phyloP scores from a whole-genome alignment of 2,329 filamentous ascomycete species.

The Fusarium miscanthi region DNA sequence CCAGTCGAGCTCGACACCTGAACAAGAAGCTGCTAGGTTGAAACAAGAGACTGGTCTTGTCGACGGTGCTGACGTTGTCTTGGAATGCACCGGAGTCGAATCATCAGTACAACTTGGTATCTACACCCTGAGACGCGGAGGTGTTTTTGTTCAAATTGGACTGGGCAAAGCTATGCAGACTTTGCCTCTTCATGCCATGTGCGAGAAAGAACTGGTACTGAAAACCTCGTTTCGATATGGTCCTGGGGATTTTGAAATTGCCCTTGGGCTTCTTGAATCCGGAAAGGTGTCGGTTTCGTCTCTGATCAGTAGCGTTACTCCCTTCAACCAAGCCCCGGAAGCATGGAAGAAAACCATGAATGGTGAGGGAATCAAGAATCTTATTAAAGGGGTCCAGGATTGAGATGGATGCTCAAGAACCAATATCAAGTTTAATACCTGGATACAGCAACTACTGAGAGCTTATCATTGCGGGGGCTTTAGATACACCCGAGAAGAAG shows the following conservation, averaged over 20 bases:
- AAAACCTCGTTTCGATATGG: slow-evolving; percentile 91
- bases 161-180: slow-evolving; percentile 32
- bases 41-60: slow-evolving; percentile 56
- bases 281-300: slow-evolving; percentile 82
- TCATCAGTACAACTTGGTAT: slow-evolving; percentile 27
- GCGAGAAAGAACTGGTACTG: slow-evolving; percentile 85
- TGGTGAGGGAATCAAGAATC: slow-evolving; percentile 78
- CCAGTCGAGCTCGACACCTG: background rate
- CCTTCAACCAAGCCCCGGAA: slow-evolving; percentile 72
- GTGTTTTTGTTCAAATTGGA: slow-evolving; percentile 31
- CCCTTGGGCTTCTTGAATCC: slow-evolving; percentile 77
- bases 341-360: slow-evolving; percentile 89
- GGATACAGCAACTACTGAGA: background rate
- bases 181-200: slow-evolving; percentile 78
- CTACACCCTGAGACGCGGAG: slow-evolving; percentile 10
- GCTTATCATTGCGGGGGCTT: no score
- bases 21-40: slow-evolving; percentile 24
- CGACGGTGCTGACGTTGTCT: slow-evolving; percentile 73
- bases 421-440: background rate
- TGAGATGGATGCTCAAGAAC: background rate
- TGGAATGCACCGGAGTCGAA: slow-evolving; percentile 39
- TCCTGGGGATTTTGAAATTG: slow-evolving; percentile 85
- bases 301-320: slow-evolving; percentile 79
- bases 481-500: background rate
- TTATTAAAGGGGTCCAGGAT: slow-evolving; percentile 57